Evolutionary conservation across 2,329 filamentous ascomycete genomes (phyloP), one percentile per base, ranked within the genome.

Genomic region (Gremmenia infestans): DNA sequence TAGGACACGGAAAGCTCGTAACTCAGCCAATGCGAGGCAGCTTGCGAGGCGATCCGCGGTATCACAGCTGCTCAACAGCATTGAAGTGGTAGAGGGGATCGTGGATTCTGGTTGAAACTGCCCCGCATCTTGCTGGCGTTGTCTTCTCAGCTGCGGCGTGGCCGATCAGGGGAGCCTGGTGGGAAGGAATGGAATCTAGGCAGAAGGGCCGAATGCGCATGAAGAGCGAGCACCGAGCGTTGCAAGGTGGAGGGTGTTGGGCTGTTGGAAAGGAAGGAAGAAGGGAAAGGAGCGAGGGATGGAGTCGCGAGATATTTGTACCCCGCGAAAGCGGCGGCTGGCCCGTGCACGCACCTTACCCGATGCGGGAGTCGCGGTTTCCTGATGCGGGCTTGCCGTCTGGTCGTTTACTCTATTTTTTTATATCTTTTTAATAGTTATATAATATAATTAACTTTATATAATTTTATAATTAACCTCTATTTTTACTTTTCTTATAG

Each of bases 181-280:
- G 52, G 40, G 39, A 57, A 57, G 48, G 37, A 36, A 17, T 28
- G 55, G 43, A 50, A 48, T 57, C 52, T 54, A 55, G 54, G 56
- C 35, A 62, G 46, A 61, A 62, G 56, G 50, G 58, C 61, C 53
- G 53, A 63, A 58, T 59, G 39, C 42, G 51, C 46, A 60, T 61
- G 53, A 59, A 60, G 51, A 43, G 43, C 42, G 28, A 53, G 54
- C 17, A 55, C 36, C 25, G 45, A 55, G 50, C 45, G 49, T 54
- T 23, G 50, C 36, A 12, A 58, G 50, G 50, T 23, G 43, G 55
- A 23, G 46, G 17, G 43, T 35, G 25, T 43, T 22, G 15, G 49
- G 55, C 12, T 51, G 45, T 49, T 60, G 25, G 50, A 48, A 56
- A 56, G 25, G 47, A 50, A 58, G 28, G 56, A 50, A 49, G 48